These are phyloP conservation scores for Blumeriella jaapii DNA, from an alignment of 2,329 filamentous ascomycete species.

Conservation along the genomic window DNA sequence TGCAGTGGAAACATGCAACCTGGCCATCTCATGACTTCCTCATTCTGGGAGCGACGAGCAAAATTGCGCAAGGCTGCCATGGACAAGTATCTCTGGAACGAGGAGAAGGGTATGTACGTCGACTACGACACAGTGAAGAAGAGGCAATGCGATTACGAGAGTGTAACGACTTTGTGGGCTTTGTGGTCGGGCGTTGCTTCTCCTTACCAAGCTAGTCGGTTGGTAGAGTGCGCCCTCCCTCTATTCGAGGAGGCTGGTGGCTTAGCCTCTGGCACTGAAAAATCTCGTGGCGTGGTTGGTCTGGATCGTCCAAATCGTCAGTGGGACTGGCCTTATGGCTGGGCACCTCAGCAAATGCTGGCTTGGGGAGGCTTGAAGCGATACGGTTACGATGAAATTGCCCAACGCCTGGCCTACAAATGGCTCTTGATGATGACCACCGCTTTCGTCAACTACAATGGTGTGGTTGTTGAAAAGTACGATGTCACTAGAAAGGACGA, in stretches of 20 bases:
- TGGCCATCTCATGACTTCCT: conserved; percentile 67
- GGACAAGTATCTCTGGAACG: conserved; percentile 90
- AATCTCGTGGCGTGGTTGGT: conserved; percentile 70
- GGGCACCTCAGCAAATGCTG: conserved; percentile 97
- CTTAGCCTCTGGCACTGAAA: conserved; percentile 77
- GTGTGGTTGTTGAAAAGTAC: conserved; percentile 97
- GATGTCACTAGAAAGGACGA: conserved; percentile 85
- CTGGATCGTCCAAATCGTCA: conserved; percentile 85
- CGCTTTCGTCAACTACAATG: conserved; percentile 96
- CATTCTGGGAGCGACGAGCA: conserved; percentile 81
- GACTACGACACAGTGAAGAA: conserved; percentile 86
- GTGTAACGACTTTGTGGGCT: conserved; percentile 90
- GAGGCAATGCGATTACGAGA: conserved; percentile 75
- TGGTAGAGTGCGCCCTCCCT: conserved; percentile 74
- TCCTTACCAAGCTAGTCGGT: conserved; percentile 71
- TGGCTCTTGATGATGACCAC: conserved; percentile 99
- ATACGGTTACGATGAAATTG: conserved; percentile 85
- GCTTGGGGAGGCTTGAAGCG: conserved; percentile 88
- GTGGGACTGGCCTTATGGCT: conserved; percentile 97
- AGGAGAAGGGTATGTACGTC: conserved; percentile 89
- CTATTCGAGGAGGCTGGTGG: conserved; percentile 83
- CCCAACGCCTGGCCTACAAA: conserved; percentile 82
- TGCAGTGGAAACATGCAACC: conserved; percentile 55
- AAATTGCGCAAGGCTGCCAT: conserved; percentile 75
- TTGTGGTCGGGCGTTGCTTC: conserved; percentile 89